These are phyloP conservation scores for Colletotrichum cordylinicola DNA, from an alignment of 2,329 filamentous ascomycete species.

Conservation along the genomic window DNA sequence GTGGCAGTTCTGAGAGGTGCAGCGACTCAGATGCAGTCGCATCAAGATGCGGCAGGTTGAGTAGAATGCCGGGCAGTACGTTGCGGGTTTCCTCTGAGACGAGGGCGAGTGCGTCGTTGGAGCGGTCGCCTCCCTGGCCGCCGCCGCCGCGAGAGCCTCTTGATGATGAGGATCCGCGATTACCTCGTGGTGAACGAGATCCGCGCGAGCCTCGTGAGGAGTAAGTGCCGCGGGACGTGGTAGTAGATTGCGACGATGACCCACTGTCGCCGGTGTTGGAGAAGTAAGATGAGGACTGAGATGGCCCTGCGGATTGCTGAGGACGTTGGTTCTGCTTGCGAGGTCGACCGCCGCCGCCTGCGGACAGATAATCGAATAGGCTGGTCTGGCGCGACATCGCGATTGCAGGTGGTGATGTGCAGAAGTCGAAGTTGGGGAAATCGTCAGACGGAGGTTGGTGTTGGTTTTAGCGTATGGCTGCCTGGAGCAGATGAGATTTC, in stretches of 20 bases:
- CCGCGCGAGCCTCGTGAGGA: background rate
- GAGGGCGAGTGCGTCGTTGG: background rate
- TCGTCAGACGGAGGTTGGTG: background rate
- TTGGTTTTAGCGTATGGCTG: background rate
- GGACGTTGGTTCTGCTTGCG: constrained; percentile 3
- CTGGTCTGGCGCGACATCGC: constrained; percentile 1
- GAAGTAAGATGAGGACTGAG: background rate
- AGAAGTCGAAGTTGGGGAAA: background rate
- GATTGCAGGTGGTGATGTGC: background rate
- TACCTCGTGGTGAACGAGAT: background rate
- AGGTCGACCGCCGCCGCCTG: background rate
- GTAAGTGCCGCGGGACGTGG: background rate
- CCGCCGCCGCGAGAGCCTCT: background rate
- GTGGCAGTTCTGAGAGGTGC: constrained; percentile 38
- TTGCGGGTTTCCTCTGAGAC: constrained; percentile 52
- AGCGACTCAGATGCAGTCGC: constrained; percentile 41
- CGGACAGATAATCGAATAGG: background rate
- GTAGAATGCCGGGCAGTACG: constrained; percentile 52
- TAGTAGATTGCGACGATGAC: background rate
- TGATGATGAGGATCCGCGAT: background rate
- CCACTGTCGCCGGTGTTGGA: background rate
- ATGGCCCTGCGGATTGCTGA: background rate
- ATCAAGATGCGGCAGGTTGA: constrained; percentile 44
- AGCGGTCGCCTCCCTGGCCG: background rate
- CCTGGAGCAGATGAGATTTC: background rate